phyloP scores from a whole-genome alignment of 495 filamentous ascomycete genomes.

The Pyrenula aspistea region DNA sequence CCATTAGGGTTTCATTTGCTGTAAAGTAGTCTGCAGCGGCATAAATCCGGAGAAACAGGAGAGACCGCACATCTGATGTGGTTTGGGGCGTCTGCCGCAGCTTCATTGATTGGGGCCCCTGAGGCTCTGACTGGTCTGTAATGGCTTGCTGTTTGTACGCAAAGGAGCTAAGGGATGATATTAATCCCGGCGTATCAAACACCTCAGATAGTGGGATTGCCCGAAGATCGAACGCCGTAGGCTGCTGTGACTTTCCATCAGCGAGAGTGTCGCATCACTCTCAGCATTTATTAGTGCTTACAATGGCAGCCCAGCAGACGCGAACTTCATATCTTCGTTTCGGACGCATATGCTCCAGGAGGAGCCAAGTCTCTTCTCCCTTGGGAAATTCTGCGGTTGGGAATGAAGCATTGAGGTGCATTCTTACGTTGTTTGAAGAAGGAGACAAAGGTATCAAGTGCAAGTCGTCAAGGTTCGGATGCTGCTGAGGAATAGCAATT shows the following conservation, averaged over 20 bases:
- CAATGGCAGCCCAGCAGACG: constrained; percentile 88
- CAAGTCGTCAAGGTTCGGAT: constrained; percentile 51
- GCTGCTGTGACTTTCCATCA: too few species aligned
- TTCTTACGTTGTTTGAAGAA: constrained; percentile 38
- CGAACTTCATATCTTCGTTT: constrained; percentile 82
- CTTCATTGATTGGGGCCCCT: not conserved
- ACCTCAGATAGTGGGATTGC: constrained; percentile 46
- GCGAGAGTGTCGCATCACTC: constrained; percentile 1
- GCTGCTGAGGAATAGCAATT: constrained; percentile 36
- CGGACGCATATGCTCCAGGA: constrained; percentile 61
- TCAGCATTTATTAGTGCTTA: too few species aligned
- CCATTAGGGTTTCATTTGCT: constrained; percentile 61
- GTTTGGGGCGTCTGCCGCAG: constrained; percentile 7
- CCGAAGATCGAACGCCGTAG: constrained; percentile 63
- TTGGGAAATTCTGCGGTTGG: constrained; percentile 37
- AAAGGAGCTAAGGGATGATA: constrained; percentile 52
- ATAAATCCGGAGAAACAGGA: constrained; percentile 66
- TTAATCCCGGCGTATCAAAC: constrained; percentile 45
- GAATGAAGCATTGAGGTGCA: constrained; percentile 52
- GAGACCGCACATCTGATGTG: constrained; percentile 30
- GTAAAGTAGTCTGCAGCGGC: constrained; percentile 79
- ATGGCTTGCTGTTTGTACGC: constrained; percentile 36
- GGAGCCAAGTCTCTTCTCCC: constrained; percentile 66
- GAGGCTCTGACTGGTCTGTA: not conserved
- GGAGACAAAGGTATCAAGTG: constrained; percentile 54